Evolutionary conservation across 176 grass and related monocot genomes (phyloP).

Genomic region (Pharus latifolius): DNA sequence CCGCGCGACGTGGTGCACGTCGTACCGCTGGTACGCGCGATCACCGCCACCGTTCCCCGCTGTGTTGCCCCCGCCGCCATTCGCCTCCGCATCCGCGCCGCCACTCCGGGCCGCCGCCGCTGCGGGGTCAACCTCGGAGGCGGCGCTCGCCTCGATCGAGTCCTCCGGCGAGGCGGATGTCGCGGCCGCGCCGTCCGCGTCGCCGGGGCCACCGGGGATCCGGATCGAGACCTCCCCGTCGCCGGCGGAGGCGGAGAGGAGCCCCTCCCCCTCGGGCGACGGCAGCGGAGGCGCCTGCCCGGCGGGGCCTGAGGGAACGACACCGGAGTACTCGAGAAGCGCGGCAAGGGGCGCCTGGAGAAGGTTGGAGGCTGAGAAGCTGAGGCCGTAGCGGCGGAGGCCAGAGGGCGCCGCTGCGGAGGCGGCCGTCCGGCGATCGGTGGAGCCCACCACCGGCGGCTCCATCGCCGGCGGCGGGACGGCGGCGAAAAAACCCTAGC

Average conservation of each 20-base stretch:
- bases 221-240: slow-evolving; percentile 86
- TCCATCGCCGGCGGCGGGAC: slow-evolving; percentile 31
- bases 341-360: slow-evolving; percentile 79
- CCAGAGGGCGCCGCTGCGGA: neutral
- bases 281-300: slow-evolving; percentile 5
- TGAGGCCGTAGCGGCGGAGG: slow-evolving; percentile 55
- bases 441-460: slow-evolving; percentile 18
- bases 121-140: slow-evolving; percentile 26
- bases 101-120: slow-evolving; percentile 9
- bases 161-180: slow-evolving; percentile 14
- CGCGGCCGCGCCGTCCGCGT: slow-evolving; percentile 15
- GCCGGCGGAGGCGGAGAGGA: slow-evolving; percentile 22
- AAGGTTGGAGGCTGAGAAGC: slow-evolving; percentile 67
- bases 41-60: slow-evolving; percentile 40
- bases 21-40: slow-evolving; percentile 77
- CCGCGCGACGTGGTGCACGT: slow-evolving; percentile 81
- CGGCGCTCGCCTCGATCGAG: slow-evolving; percentile 17
- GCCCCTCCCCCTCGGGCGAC: slow-evolving; percentile 14
- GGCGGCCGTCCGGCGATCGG: slow-evolving; percentile 25
- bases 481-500: neutral
- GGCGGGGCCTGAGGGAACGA: slow-evolving; percentile 38
- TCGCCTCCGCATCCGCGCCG: slow-evolving; percentile 33
- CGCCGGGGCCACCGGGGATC: slow-evolving; percentile 61
- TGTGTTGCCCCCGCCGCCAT: neutral
- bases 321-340: slow-evolving; percentile 86